Evolutionary conservation across 1,139 yeast species (phyloP), one percentile per base, ranked within the genome.

Genomic region (Barnettozyma hawaiiensis): DNA sequence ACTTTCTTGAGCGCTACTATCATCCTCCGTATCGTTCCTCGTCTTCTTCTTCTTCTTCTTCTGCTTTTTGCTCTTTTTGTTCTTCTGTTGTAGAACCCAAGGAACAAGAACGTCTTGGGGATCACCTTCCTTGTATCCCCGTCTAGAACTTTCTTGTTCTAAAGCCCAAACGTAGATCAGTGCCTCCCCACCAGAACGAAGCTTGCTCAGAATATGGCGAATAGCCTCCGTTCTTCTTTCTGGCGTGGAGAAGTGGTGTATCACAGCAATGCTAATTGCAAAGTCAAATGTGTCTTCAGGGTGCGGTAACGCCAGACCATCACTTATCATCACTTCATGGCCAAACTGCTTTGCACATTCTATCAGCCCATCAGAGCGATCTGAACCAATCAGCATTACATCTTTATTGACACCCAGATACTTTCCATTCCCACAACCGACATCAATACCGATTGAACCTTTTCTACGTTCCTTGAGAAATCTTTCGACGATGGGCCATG

Each of bases 371-470:
- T 75, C 76, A 0, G 96, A 86, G 44, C 89, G 58, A 40, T 92
- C 98, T 6, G 94, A 80, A 1, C 97, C 97, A 21, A 92, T 62
- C 20, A 90, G 72, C 53, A 61, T 81, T 5, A 92, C 58, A 31
- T 81, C 71, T 10, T 74, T 68, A 61, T 90, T 90, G 10, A 89
- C 75, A 3, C 75, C 75, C 43, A 92, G 63, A 58, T 94, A 92
- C 58, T 92, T 92, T 10, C 98, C 98, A 59, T 94, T 92, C 3
- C 98, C 98, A 62, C 97, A 92, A 0, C 98, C 98, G 15, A 92
- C 85, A 60, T 85, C 94, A 49, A 76, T 64, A 2, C 85, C 85
- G 7, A 78, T 50, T 5, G 73, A 60, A 7, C 81, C 81, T 1
- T 56, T 53, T 0, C 50, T 42, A 48, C 68, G 69, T 2, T 53